A percentile compares a stretch with the other conserved stretches of the same genome.
These are phyloP conservation scores for Bacterosira constricta DNA, from an alignment of 108 stramenopile genomes.

Conservation along the genomic window DNA sequence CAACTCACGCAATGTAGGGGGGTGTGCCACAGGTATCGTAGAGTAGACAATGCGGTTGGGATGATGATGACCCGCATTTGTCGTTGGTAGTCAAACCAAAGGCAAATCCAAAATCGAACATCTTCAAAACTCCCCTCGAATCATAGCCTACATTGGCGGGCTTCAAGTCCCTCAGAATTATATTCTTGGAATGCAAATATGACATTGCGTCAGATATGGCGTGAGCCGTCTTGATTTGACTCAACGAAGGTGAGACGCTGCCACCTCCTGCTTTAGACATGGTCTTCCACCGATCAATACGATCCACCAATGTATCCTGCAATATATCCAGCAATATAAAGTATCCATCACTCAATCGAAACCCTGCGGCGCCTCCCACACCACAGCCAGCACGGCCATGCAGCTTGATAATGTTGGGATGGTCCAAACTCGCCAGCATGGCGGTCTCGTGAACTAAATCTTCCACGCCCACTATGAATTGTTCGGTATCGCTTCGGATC, in stretches of 20 bases:
- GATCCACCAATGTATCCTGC: constrained; percentile 60
- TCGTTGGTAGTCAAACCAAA: too few relatives aligned
- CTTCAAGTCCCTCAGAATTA: constrained; percentile 64
- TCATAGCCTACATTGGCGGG: constrained; percentile 63
- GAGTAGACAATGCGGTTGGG: too few relatives aligned
- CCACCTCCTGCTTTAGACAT: background rate
- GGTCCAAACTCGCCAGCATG: constrained; percentile 17
- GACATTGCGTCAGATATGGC: constrained; percentile 51
- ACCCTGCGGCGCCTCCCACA: constrained; percentile 9
- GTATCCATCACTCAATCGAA: constrained; percentile 22
- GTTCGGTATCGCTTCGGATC: constrained; percentile 10
- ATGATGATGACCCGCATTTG: too few relatives aligned
- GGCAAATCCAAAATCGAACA: constrained; percentile 77
- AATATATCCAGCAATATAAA: constrained; percentile 57
- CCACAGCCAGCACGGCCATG: constrained; percentile 24
- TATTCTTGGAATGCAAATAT: constrained; percentile 50
- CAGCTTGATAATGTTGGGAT: constrained; percentile 36
- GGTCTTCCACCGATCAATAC: constrained; percentile 51
- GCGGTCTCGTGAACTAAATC: constrained; percentile 40
- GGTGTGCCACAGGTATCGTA: too few relatives aligned
- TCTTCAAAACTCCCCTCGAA: constrained; percentile 11
- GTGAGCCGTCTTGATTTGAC: too few relatives aligned
- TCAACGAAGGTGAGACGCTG: background rate
- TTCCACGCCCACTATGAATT: constrained; percentile 24
- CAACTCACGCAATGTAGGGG: too few relatives aligned